Base-by-base conservation (phyloP, 208 protist genomes). In the Wallacemonas sp. region DNA sequence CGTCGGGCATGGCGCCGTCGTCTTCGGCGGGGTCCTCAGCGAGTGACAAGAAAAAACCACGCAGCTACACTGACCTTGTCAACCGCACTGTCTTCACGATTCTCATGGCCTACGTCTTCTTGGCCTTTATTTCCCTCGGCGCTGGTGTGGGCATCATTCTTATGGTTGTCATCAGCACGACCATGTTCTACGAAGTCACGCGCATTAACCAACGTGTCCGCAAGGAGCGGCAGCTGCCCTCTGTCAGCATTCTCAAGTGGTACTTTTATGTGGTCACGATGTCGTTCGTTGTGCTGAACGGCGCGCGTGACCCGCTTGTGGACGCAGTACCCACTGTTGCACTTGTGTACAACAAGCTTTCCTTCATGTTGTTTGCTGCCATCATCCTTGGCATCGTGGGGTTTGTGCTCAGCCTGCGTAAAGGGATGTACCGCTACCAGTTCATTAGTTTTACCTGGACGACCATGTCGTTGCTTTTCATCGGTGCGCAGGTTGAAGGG, bases 371-470 rank as follows among this genome's bases (percentile, higher is more conserved):
- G 21, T 97, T 96, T 67, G 76, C 63, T 21, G 57, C 72, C 9
- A 55, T 78, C 32, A 80, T 95, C 66, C 55, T 89, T 32, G 93
- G 91, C 37, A 69, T 97, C 36, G 85, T 97, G 12, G 73, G 77
- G 26, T 97, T 97, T 68, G 91, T 97, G 27, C 63, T 95, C 37
- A 89, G 71, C 55, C 71, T 97, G 15, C 79, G 84, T 41, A 83
- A 87, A 55, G 89, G 86, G 8, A 89, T 92, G 81, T 97, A 95
- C 34, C 86, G 89, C 41, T 96, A 95, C 46, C 93, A 97, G 73
- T 95, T 97, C 50, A 87, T 89, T 32, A 87, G 92, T 41, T 92
- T 97, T 66, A 92, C 87, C 15, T 95, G 89, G 89, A 95, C 79
- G 24, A 71, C 79, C 22, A 95, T 97, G 89, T 84, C 85, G 41